A percentile compares a stretch with the other conserved stretches of the same genome.
Conservation (phyloP, 345 rosid species). For the Passiflora organensis region DNA sequence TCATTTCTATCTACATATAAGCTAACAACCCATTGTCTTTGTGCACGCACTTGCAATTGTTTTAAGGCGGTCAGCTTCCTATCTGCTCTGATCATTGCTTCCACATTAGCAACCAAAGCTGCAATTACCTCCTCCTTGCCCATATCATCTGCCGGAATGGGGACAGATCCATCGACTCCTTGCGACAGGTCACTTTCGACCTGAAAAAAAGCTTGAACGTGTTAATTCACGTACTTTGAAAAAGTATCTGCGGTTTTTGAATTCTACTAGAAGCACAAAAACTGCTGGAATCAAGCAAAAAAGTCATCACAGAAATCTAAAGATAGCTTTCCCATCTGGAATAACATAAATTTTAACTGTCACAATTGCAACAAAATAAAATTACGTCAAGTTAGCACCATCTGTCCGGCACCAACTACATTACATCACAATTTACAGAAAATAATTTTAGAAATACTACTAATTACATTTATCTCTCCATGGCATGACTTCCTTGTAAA, state of each 20-base stretch:
- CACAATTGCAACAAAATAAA: too few relatives aligned
- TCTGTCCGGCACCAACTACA: neutral
- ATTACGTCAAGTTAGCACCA: neutral
- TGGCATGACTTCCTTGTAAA: neutral
- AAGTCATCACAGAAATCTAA: neutral
- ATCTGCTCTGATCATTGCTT: conserved; percentile 91
- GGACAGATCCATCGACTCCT: conserved; percentile 61
- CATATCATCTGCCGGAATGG: conserved; percentile 60
- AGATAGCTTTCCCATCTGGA: neutral
- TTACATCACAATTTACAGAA: neutral
- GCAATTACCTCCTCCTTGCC: conserved; percentile 80
- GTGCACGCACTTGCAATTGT: conserved; percentile 69
- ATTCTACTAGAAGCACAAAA: neutral
- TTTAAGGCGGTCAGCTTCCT: conserved; percentile 91
- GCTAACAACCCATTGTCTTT: neutral
- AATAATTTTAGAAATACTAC: neutral
- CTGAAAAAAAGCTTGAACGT: conserved; percentile 32
- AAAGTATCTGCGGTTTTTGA: neutral
- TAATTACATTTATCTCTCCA: neutral
- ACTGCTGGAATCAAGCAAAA: neutral
- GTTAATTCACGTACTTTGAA: conserved; percentile 2
- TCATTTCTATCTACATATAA: neutral
- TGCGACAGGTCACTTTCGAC: conserved; percentile 68
- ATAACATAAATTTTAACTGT: neutral
- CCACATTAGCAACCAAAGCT: conserved; percentile 78